Evolutionary conservation across 768 basidiomycete species (phyloP).

Genomic region (Daedaleopsis nitida): DNA sequence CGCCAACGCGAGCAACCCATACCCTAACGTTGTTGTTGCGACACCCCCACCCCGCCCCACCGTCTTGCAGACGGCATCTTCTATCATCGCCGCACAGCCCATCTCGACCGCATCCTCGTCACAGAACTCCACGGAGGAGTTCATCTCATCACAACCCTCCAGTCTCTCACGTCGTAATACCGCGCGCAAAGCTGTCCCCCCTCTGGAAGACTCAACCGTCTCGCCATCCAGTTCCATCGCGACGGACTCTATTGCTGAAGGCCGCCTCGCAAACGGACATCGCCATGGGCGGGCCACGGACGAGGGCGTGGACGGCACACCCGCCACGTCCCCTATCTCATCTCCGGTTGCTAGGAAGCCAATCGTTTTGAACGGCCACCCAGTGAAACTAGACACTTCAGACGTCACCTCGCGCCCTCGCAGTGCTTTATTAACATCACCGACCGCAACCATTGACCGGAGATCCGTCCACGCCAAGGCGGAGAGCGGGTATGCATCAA

Average conservation of each 20-base stretch:
- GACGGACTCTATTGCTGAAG: slow-evolving; percentile 2
- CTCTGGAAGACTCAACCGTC: slow-evolving; percentile 11
- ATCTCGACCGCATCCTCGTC: slow-evolving; percentile 13
- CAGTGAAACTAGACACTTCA: slow-evolving; percentile 16
- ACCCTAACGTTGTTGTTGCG: slow-evolving; percentile 36
- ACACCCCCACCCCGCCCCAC: slow-evolving; percentile 28
- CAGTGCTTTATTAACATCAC: not conserved
- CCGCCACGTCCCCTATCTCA: slow-evolving; percentile 3
- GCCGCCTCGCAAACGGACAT: slow-evolving; percentile 4
- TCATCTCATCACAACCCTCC: slow-evolving; percentile 13
- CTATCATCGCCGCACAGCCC: slow-evolving; percentile 10
- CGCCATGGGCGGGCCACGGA: not conserved
- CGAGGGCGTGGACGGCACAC: not conserved
- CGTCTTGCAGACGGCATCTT: slow-evolving; percentile 1
- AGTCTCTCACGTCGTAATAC: slow-evolving; percentile 24
- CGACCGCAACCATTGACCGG: slow-evolving; percentile 7
- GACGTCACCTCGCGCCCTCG: slow-evolving; percentile 11
- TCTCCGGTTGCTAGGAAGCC: slow-evolving; percentile 7
- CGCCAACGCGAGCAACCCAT: not conserved
- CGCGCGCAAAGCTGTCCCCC: slow-evolving; percentile 28
- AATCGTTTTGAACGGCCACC: slow-evolving; percentile 11
- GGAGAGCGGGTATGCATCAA: slow-evolving; percentile 21
- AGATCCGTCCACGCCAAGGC: slow-evolving; percentile 15
- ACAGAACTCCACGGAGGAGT: slow-evolving; percentile 15
- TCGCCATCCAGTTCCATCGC: slow-evolving; percentile 8